A percentile compares a stretch with the other conserved stretches of the same genome.
phyloP scores from a whole-genome alignment of 1,284 basidiomycete genomes.

The Tylopilus sp. region DNA sequence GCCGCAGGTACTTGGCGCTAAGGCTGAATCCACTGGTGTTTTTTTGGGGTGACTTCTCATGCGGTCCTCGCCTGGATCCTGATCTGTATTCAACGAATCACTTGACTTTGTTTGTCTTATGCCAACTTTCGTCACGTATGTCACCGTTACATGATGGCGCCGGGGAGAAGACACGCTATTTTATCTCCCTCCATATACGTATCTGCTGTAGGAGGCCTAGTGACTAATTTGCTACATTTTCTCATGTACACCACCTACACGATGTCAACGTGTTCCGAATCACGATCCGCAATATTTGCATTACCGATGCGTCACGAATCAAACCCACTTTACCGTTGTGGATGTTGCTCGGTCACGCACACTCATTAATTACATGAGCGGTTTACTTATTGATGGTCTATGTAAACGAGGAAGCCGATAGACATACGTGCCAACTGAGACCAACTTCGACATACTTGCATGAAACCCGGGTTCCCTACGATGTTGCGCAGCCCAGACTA shows the following conservation, averaged over 20 bases:
- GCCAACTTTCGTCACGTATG: not conserved
- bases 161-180: constrained; percentile 1
- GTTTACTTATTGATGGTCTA: too few species aligned
- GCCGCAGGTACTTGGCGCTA: constrained; percentile 19
- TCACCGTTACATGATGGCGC: not conserved
- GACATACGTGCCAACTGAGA: too few species aligned
- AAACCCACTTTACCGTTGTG: too few species aligned
- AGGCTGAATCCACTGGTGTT: not conserved
- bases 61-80: not conserved
- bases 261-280: not conserved
- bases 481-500: too few species aligned
- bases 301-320: too few species aligned
- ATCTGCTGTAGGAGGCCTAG: not conserved
- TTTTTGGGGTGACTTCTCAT: not conserved
- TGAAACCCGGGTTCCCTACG: too few species aligned
- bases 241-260: not conserved
- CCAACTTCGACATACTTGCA: too few species aligned
- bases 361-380: too few species aligned
- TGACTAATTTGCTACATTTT: constrained; percentile 2
- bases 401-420: too few species aligned
- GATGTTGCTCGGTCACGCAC: too few species aligned
- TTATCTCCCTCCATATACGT: not conserved
- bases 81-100: not conserved
- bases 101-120: not conserved
- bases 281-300: not conserved